These are phyloP conservation scores for Spatholobus suberectus DNA, from an alignment of 306 rosid species.

Conservation along the genomic window DNA sequence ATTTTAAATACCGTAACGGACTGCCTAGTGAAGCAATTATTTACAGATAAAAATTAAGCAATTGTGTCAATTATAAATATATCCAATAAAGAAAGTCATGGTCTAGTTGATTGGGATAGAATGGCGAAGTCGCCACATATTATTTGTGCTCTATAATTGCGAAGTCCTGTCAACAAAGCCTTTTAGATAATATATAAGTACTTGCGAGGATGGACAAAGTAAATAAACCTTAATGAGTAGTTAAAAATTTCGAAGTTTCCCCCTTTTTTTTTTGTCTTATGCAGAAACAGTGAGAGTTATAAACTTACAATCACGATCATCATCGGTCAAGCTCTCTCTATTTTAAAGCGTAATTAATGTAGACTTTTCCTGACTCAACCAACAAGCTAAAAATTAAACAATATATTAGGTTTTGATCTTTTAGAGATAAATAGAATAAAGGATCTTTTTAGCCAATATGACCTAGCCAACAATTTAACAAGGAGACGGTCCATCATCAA, in stretches of 20 bases:
- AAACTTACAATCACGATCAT: background rate
- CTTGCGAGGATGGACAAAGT: background rate
- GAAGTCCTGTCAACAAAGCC: background rate
- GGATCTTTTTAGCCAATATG: slow-evolving; percentile 12
- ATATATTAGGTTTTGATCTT: slow-evolving; percentile 13
- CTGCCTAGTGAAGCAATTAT: background rate
- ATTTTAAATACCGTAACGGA: too few species aligned
- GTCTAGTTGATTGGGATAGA: background rate
- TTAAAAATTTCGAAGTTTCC: background rate
- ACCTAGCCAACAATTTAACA: slow-evolving; percentile 32
- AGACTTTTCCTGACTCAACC: slow-evolving; percentile 16
- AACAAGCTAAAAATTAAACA: slow-evolving; percentile 1
- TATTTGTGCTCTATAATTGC: background rate
- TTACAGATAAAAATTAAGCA: background rate
- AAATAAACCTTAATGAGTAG: background rate
- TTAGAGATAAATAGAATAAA: background rate
- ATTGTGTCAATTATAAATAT: background rate
- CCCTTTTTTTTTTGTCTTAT: background rate
- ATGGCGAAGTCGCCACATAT: background rate
- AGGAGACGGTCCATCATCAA: slow-evolving; percentile 21
- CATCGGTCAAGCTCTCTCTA: slow-evolving; percentile 10
- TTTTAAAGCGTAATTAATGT: slow-evolving; percentile 18
- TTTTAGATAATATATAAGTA: background rate
- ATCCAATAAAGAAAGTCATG: background rate
- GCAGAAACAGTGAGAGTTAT: slow-evolving; percentile 19